Evolutionary conservation across 768 basidiomycete genomes (phyloP).

Genomic region (Chiua virens): DNA sequence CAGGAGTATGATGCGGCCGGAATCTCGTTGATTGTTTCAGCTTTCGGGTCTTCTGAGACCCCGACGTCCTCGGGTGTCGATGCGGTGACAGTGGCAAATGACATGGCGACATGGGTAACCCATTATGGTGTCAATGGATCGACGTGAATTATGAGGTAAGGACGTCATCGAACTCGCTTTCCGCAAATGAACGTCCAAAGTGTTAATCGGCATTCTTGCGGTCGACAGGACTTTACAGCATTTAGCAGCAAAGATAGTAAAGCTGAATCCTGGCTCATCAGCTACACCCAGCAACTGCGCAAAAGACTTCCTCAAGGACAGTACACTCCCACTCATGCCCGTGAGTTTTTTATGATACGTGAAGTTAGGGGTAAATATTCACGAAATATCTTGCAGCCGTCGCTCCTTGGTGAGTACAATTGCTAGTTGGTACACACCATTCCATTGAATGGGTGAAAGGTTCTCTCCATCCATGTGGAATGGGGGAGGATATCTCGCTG

Average conservation of each 20-base stretch:
- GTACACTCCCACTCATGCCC: slow-evolving; percentile 36
- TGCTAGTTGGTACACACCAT: neutral
- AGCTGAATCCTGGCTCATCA: slow-evolving; percentile 37
- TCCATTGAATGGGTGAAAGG: slow-evolving; percentile 1
- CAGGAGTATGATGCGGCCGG: slow-evolving; percentile 53
- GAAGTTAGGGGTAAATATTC: neutral
- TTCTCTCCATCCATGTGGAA: slow-evolving; percentile 19
- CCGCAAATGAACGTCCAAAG: neutral
- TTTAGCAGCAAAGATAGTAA: slow-evolving; percentile 35
- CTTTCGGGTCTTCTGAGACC: slow-evolving; percentile 45
- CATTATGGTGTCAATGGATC: slow-evolving; percentile 50
- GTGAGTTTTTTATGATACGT: slow-evolving; percentile 16
- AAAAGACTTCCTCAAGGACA: slow-evolving; percentile 30
- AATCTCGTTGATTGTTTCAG: slow-evolving; percentile 57
- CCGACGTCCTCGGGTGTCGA: slow-evolving; percentile 44
- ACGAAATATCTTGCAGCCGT: slow-evolving; percentile 8
- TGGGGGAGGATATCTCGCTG: slow-evolving; percentile 37
- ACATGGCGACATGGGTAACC: slow-evolving; percentile 46
- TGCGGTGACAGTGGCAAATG: slow-evolving; percentile 39
- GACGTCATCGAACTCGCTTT: neutral
- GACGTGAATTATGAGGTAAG: slow-evolving; percentile 54
- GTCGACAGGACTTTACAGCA: slow-evolving; percentile 31
- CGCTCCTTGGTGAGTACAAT: slow-evolving; percentile 17
- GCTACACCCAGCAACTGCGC: slow-evolving; percentile 32
- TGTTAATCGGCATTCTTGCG: neutral